phyloP scores from a whole-genome alignment of 768 basidiomycete species.

The Flagelloscypha sp. region DNA sequence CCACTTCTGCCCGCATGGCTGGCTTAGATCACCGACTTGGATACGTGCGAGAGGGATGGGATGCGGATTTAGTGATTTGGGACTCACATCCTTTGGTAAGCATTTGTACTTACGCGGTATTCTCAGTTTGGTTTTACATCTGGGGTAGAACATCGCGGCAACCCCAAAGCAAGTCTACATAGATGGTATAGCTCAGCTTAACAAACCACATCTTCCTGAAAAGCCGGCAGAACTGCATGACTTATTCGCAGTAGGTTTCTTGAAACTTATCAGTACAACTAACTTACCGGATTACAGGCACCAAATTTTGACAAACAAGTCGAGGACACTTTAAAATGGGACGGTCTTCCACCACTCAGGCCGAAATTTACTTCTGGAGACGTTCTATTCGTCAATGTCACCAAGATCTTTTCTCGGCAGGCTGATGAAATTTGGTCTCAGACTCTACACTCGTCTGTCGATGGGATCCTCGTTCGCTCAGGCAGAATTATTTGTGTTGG shows the following conservation, averaged over 20 bases:
- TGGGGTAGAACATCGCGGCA: slow-evolving; percentile 68
- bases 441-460: slow-evolving; percentile 15
- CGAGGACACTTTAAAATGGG: slow-evolving; percentile 42
- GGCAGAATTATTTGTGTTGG: slow-evolving; percentile 53
- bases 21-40: slow-evolving; percentile 76
- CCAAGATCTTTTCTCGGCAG: slow-evolving; percentile 34
- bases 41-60: slow-evolving; percentile 45
- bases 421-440: slow-evolving; percentile 19
- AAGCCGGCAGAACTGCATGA: no score
- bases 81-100: slow-evolving; percentile 69
- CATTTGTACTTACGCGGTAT: no score
- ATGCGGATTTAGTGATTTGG: slow-evolving; percentile 62
- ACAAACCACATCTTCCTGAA: slow-evolving; percentile 32
- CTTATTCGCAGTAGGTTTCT: no score
- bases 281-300: no score
- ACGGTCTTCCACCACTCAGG: slow-evolving; percentile 59
- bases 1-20: slow-evolving; percentile 59
- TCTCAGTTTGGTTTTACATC: no score
- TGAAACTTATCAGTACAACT: no score
- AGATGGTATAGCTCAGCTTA: slow-evolving; percentile 71
- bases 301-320: slow-evolving; percentile 58
- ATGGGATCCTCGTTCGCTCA: slow-evolving; percentile 40
- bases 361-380: slow-evolving; percentile 23
- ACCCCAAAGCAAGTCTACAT: slow-evolving; percentile 78
- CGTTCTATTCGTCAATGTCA: slow-evolving; percentile 62